These are phyloP conservation scores for Pyrenula massariospora DNA, from an alignment of 495 filamentous ascomycete species.

Conservation along the genomic window DNA sequence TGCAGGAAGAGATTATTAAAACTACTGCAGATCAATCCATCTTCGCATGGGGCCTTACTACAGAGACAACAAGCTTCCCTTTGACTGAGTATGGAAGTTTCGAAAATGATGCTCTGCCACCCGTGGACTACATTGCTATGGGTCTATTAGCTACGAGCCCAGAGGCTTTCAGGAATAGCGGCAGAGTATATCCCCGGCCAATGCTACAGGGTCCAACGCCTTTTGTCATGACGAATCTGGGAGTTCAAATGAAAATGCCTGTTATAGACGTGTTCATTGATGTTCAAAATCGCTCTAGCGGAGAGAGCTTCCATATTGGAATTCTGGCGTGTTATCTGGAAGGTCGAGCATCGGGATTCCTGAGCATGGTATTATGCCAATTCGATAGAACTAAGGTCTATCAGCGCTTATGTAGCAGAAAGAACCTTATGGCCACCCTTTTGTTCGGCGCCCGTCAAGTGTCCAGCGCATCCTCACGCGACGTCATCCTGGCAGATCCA, in stretches of 20 bases:
- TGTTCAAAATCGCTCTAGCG: background rate
- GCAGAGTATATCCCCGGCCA: background rate
- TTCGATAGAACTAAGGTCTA: background rate
- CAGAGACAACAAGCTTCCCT: background rate
- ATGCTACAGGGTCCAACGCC: background rate
- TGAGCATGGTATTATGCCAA: background rate
- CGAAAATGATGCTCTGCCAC: background rate
- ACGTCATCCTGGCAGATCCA: background rate
- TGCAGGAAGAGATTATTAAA: slow-evolving; percentile 16
- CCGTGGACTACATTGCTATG: background rate
- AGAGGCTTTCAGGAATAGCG: background rate
- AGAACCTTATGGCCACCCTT: background rate
- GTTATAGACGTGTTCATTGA: background rate
- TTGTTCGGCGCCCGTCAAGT: background rate
- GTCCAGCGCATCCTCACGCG: background rate
- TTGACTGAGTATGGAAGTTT: background rate
- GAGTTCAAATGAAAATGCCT: background rate
- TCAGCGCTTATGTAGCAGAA: background rate
- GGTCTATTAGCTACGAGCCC: background rate
- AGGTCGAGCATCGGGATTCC: background rate
- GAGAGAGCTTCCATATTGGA: background rate
- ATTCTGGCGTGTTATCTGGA: background rate
- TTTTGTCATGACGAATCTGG: background rate
- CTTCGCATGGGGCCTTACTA: slow-evolving; percentile 5
- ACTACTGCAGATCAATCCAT: slow-evolving; percentile 4